Conservation (phyloP, 1,284 basidiomycete genomes). For the Puccinia triticina region DNA sequence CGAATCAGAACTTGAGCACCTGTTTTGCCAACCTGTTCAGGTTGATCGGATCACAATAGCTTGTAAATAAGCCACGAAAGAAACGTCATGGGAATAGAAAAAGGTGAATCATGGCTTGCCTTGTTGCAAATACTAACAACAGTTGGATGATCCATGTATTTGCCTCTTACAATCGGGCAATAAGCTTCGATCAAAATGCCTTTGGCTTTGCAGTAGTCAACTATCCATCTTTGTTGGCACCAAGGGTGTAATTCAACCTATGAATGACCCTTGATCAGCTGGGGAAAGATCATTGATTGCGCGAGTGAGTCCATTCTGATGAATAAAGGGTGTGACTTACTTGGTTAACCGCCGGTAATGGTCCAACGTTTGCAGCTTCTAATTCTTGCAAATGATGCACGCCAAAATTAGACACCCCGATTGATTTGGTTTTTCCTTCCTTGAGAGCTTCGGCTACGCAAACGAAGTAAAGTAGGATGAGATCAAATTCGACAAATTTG, state of each 20-base stretch:
- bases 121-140: conserved; percentile 67
- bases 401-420: conserved; percentile 77
- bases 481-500: too few relatives aligned
- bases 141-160: conserved; percentile 66
- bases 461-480: not conserved
- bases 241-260: conserved; percentile 72
- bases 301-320: not conserved
- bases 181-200: conserved; percentile 77
- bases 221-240: conserved; percentile 78
- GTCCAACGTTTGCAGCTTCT: conserved; percentile 66
- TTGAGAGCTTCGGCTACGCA: conserved; percentile 66
- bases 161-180: conserved; percentile 71
- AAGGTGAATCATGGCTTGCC: conserved; percentile 59
- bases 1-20: conserved; percentile 76
- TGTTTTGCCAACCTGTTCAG: conserved; percentile 67
- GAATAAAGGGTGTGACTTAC: conserved; percentile 65
- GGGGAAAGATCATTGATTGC: conserved; percentile 56
- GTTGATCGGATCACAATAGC: conserved; percentile 57
- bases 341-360: conserved; percentile 76
- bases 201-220: conserved; percentile 72
- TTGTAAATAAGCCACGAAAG: conserved; percentile 43
- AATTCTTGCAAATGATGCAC: conserved; percentile 79
- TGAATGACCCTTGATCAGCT: not conserved
- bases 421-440: conserved; percentile 70
- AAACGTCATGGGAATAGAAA: not conserved